Conservation (phyloP, 176 grass and related monocot genomes). For the maize (Zea mays) region Zm-B73-REFERENCE-NAM-5.0 NC_050098.1:180481501-180482000, state of each 20-base stretch:
- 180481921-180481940: constrained; percentile 98
- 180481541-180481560: constrained; percentile 78
- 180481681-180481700: constrained; percentile 88
- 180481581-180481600: constrained; percentile 73
- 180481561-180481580: constrained; percentile 96
- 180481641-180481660: not conserved
- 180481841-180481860: constrained; percentile 90
- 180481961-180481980: constrained; percentile 70
- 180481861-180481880: constrained; percentile 84
- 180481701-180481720: constrained; percentile 91
- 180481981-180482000: constrained; percentile 94
- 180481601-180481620: not conserved
- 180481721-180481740: constrained; percentile 98
- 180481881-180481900: constrained; percentile 95
- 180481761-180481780: constrained; percentile 40
- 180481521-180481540: constrained; percentile 70
- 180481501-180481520: not conserved
- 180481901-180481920: constrained; percentile 94
- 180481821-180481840: not conserved
- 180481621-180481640: not conserved
- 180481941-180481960: constrained; percentile 98
- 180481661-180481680: not conserved
- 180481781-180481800: not conserved
- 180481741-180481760: constrained; percentile 99
- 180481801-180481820: no score